Conservation (phyloP, 2,329 filamentous ascomycete species). For the Aspergillus glaucus region DNA sequence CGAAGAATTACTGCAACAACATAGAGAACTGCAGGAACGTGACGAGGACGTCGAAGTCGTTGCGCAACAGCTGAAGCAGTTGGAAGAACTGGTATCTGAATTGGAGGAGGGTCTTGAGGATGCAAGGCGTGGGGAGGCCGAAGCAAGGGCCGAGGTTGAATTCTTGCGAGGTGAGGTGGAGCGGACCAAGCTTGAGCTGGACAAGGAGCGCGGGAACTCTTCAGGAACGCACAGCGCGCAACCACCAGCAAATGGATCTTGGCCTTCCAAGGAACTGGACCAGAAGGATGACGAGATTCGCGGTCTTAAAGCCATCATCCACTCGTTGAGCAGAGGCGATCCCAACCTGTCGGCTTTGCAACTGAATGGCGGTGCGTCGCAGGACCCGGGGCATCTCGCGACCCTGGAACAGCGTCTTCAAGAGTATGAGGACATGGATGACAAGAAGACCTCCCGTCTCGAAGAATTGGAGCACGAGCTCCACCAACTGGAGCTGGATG, state of each 20-base stretch:
- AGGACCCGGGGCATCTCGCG: conserved; percentile 49
- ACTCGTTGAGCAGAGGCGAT: conserved; percentile 72
- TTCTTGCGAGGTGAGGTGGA: conserved; percentile 94
- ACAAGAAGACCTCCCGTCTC: conserved; percentile 67
- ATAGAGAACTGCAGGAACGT: conserved; percentile 73
- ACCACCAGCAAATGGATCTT: conserved; percentile 37
- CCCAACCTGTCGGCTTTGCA: conserved; percentile 23
- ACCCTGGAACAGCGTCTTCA: conserved; percentile 74
- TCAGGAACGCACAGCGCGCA: conserved; percentile 54
- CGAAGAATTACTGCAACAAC: conserved; percentile 64
- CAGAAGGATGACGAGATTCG: conserved; percentile 97
- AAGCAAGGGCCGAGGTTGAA: conserved; percentile 91
- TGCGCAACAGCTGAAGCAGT: conserved; percentile 82
- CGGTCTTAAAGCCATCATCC: conserved; percentile 94
- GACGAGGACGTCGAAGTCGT: conserved; percentile 88
- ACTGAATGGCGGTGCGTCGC: conserved; percentile 16
- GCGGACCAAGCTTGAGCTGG: conserved; percentile 77
- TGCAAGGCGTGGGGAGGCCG: conserved; percentile 85
- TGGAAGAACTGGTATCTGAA: conserved; percentile 94
- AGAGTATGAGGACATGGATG: conserved; percentile 66
- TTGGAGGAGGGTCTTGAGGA: conserved; percentile 95
- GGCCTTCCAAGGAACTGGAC: conserved; percentile 67
- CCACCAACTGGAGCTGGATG: conserved; percentile 35
- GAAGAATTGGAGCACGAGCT: conserved; percentile 82
- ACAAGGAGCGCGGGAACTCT: conserved; percentile 79